Percentiles rank a stretch among this genome's conserved stretches.
phyloP scores from a whole-genome alignment of 371 early-diverging fungal genomes.

The Lichtheimia corymbifera region DNA sequence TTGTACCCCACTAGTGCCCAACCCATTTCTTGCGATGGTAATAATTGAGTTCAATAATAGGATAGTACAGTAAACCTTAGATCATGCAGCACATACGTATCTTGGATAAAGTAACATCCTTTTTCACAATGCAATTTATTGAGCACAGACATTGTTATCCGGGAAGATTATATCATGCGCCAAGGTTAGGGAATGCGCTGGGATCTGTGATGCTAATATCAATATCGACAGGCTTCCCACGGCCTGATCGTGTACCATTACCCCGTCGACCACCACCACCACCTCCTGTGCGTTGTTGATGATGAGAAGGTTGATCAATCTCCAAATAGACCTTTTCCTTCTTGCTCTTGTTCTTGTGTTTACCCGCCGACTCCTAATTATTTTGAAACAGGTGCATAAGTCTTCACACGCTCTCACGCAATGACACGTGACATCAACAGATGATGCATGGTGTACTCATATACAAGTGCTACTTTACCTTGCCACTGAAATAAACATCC shows the following conservation, averaged over 20 bases:
- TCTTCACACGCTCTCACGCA: no score
- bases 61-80: no score
- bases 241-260: conserved; percentile 25
- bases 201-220: conserved; percentile 69
- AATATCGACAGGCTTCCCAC: conserved; percentile 33
- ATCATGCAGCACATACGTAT: no score
- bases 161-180: conserved; percentile 25
- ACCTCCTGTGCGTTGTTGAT: conserved; percentile 16
- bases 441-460: no score
- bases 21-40: conserved; percentile 25
- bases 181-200: conserved; percentile 76
- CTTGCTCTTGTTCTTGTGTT: conserved; percentile 32
- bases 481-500: conserved; percentile 62
- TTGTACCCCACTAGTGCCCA: conserved; percentile 14
- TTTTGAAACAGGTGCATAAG: no score
- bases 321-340: conserved; percentile 33
- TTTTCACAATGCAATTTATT: no score
- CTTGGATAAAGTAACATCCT: no score
- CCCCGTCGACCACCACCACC: conserved; percentile 19
- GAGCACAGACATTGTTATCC: no score
- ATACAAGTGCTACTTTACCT: background rate
- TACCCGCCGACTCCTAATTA: conserved; percentile 7
- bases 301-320: conserved; percentile 22
- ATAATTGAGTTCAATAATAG: background rate
- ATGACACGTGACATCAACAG: no score